Evolutionary conservation across 306 rosid genomes (phyloP), one percentile per base, ranked within the genome.

Genomic region (Rubus idaeus): DNA sequence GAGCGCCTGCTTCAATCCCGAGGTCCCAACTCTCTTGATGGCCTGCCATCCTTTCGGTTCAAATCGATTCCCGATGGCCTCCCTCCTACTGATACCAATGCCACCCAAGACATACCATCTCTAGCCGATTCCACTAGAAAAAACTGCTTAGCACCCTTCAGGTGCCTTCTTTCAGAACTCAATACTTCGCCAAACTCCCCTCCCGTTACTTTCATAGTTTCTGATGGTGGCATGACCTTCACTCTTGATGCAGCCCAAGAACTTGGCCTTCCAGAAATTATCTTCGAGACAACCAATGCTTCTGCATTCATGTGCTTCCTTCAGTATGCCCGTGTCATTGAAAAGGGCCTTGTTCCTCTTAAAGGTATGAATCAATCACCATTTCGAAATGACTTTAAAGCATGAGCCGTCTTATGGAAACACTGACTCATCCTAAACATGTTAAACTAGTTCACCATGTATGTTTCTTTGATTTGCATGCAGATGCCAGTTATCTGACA

Each of bases 211-310:
- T 84, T 84, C 37, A 8, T 84, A 35, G 82, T 84, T 20, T 71
- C 87, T 10, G 87, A 79, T 49, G 84, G 84, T 2, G 53, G 9
- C 26, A 83, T 79, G 87, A 60, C 70, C 58, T 84, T 84, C 30
- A 76, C 82, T 2, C 42, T 84, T 12, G 82, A 76, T 40, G 84
- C 79, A 2, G 87, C 87, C 5, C 50, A 80, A 49, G 84, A 84
- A 69, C 77, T 80, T 13, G 79, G 82, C 0, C 18, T 84, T 10
- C 87, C 87, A 0, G 77, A 67, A 12, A 62, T 80, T 26, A 61
- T 80, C 9, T 84, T 80, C 56, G 76, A 84, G 87, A 84, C 87
- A 0, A 65, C 84, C 0, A 80, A 82, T 53, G 87, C 84, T 66
- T 83, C 82, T 72, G 87, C 81, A 11, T 72, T 83, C 26, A 21